A percentile compares a stretch with the other conserved stretches of the same genome.
Evolutionary conservation across 2,329 filamentous ascomycete species (phyloP).

Genomic region (Aspergillus sp.): DNA sequence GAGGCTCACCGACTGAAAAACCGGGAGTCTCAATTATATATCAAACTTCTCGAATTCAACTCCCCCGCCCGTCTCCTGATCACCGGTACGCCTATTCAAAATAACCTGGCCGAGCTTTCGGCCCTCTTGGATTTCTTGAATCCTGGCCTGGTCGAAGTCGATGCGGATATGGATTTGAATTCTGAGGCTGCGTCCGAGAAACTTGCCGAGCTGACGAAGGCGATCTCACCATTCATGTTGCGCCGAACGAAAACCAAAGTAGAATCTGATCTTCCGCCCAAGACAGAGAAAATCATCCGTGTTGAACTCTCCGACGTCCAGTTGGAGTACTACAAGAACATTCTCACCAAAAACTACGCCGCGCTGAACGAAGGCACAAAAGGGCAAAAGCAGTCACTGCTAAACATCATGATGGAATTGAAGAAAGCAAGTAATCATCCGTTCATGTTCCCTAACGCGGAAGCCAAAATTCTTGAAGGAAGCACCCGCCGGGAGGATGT

Average conservation of each 20-base stretch:
- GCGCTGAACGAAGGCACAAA: slow-evolving; percentile 86
- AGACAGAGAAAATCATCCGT: slow-evolving; percentile 98
- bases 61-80: slow-evolving; percentile 88
- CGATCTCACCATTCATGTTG: slow-evolving; percentile 91
- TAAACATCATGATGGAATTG: slow-evolving; percentile 99
- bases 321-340: slow-evolving; percentile 98
- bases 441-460: slow-evolving; percentile 94
- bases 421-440: slow-evolving; percentile 99
- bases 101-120: slow-evolving; percentile 88
- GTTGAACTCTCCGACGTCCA: slow-evolving; percentile 96
- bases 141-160: slow-evolving; percentile 87
- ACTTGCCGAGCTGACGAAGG: slow-evolving; percentile 77
- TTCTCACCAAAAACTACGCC: slow-evolving; percentile 92
- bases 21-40: slow-evolving; percentile 88
- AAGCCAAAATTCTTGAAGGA: slow-evolving; percentile 81
- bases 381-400: slow-evolving; percentile 88
- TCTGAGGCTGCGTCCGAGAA: slow-evolving; percentile 82
- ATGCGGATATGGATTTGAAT: slow-evolving; percentile 84
- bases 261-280: slow-evolving; percentile 91
- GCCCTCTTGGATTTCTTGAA: slow-evolving; percentile 95
- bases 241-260: slow-evolving; percentile 97
- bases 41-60: slow-evolving; percentile 80
- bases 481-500: slow-evolving; percentile 83
- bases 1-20: slow-evolving; percentile 98
- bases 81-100: slow-evolving; percentile 95